Conservation (phyloP, 2,329 filamentous ascomycete genomes). For the Aspergillus caelatus region DNA sequence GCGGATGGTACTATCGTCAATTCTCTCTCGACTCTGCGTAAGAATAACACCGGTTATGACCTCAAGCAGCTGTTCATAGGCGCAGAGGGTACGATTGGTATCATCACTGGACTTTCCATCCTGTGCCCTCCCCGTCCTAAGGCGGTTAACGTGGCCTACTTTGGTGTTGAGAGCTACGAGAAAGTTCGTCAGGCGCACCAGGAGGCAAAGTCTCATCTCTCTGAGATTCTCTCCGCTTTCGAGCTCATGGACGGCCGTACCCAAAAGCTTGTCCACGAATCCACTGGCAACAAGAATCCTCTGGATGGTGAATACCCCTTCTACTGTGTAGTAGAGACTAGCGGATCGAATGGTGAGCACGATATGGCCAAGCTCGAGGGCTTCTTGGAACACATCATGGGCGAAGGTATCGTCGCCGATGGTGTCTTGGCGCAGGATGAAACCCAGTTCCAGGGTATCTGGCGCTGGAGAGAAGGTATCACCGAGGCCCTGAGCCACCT, state of each 20-base stretch:
- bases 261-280: slow-evolving; percentile 74
- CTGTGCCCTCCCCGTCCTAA: slow-evolving; percentile 84
- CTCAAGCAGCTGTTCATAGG: slow-evolving; percentile 97
- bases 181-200: slow-evolving; percentile 84
- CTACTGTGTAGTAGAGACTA: slow-evolving; percentile 96
- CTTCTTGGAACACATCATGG: slow-evolving; percentile 92
- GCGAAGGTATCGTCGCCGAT: slow-evolving; percentile 80
- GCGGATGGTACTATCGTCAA: slow-evolving; percentile 91
- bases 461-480: slow-evolving; percentile 92
- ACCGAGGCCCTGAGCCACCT: slow-evolving; percentile 86
- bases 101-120: slow-evolving; percentile 88
- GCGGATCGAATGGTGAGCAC: slow-evolving; percentile 90
- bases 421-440: slow-evolving; percentile 92
- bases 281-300: slow-evolving; percentile 76
- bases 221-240: slow-evolving; percentile 95
- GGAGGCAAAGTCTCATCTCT: slow-evolving; percentile 85
- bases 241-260: slow-evolving; percentile 92
- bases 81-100: slow-evolving; percentile 89
- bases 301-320: slow-evolving; percentile 85
- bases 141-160: slow-evolving; percentile 92
- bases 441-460: slow-evolving; percentile 82
- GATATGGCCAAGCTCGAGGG: slow-evolving; percentile 87
- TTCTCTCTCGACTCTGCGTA: slow-evolving; percentile 83
- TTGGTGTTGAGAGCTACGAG: slow-evolving; percentile 87
- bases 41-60: slow-evolving; percentile 99